phyloP scores from a whole-genome alignment of 768 basidiomycete genomes.

The Hygrocybe coccinea region DNA sequence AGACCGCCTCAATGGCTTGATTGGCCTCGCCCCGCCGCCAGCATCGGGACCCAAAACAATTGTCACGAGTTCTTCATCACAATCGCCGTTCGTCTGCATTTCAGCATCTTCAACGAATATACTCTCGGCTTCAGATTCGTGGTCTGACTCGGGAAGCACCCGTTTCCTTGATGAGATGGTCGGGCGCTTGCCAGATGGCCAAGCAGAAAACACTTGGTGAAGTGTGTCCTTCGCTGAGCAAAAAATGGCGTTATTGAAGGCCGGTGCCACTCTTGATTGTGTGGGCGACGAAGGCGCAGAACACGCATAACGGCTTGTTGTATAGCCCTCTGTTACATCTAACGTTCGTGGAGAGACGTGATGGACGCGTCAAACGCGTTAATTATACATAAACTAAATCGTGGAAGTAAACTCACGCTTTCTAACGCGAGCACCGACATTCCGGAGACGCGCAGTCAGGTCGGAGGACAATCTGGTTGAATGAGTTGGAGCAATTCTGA shows the following conservation, averaged over 20 bases:
- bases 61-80: neutral
- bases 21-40: neutral
- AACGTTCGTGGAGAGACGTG: slow-evolving; percentile 14
- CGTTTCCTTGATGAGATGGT: slow-evolving; percentile 32
- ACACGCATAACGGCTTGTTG: slow-evolving; percentile 20
- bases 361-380: slow-evolving; percentile 27
- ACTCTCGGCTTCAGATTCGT: slow-evolving; percentile 1
- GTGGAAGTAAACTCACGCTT: slow-evolving; percentile 48
- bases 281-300: slow-evolving; percentile 30
- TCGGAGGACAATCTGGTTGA: slow-evolving; percentile 32
- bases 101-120: neutral
- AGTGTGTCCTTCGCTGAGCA: slow-evolving; percentile 54
- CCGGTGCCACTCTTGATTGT: slow-evolving; percentile 27
- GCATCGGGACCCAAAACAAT: no score
- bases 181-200: slow-evolving; percentile 7
- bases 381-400: neutral
- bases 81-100: neutral
- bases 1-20: slow-evolving; percentile 1
- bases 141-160: slow-evolving; percentile 31
- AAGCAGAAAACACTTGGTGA: slow-evolving; percentile 38
- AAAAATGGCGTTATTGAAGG: slow-evolving; percentile 41
- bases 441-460: slow-evolving; percentile 49
- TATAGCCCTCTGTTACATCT: slow-evolving; percentile 64
- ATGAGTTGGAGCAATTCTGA: neutral
- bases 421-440: slow-evolving; percentile 52